Evolutionary conservation across 495 filamentous ascomycete species (phyloP).

Genomic region (Neurospora discreta): DNA sequence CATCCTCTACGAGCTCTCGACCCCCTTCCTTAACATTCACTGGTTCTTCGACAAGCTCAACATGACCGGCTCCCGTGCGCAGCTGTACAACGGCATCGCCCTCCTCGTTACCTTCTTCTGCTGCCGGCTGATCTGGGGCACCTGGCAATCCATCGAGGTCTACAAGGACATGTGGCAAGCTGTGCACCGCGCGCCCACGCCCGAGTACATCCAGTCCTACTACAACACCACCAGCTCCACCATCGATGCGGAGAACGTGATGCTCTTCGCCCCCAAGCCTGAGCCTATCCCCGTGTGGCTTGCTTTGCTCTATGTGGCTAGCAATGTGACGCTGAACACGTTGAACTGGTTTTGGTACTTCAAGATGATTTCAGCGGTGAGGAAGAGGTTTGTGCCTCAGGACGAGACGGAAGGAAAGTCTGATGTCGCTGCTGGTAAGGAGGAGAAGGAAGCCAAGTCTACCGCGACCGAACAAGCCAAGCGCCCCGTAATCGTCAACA

Average conservation of each 20-base stretch:
- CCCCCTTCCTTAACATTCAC: constrained; percentile 90
- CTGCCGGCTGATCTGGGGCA: constrained; percentile 87
- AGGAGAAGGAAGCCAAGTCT: not conserved
- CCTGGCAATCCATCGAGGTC: constrained; percentile 64
- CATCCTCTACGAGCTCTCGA: constrained; percentile 96
- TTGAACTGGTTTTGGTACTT: constrained; percentile 95
- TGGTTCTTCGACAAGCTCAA: constrained; percentile 99
- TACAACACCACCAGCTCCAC: constrained; percentile 20
- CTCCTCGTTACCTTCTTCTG: constrained; percentile 68
- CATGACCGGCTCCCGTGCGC: constrained; percentile 70
- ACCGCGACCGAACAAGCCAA: not conserved
- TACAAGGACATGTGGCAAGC: constrained; percentile 72
- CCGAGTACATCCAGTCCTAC: constrained; percentile 18
- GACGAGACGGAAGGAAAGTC: constrained; percentile 18
- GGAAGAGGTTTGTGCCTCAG: constrained; percentile 69
- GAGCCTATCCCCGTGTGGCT: constrained; percentile 68
- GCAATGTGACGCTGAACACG: constrained; percentile 71
- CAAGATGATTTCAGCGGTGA: constrained; percentile 89
- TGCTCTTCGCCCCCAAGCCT: constrained; percentile 34
- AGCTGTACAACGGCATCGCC: constrained; percentile 79
- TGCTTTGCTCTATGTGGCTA: constrained; percentile 58
- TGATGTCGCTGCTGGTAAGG: not conserved
- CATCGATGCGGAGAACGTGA: constrained; percentile 28
- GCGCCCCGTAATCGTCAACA: not conserved
- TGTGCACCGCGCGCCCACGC: constrained; percentile 29